These are phyloP conservation scores for Penicillium verhagenii DNA, from an alignment of 495 filamentous ascomycete species.

Conservation along the genomic window DNA sequence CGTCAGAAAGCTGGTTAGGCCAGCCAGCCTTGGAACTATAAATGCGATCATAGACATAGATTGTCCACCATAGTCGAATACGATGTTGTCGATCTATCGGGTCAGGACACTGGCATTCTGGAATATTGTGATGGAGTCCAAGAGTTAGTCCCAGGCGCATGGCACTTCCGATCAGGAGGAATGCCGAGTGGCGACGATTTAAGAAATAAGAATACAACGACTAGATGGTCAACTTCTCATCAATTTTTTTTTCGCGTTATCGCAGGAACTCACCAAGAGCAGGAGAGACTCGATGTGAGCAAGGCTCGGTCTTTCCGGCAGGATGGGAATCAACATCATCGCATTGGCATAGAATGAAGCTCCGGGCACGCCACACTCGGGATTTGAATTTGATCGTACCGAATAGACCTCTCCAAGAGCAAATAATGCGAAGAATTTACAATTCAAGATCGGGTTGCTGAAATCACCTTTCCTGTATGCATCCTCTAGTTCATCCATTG, in stretches of 20 bases:
- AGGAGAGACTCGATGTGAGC: slow-evolving; percentile 26
- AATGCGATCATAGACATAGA: slow-evolving; percentile 37
- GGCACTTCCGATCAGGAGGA: slow-evolving; percentile 27
- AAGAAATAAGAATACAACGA: slow-evolving; percentile 34
- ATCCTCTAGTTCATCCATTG: slow-evolving; percentile 24
- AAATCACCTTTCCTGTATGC: slow-evolving; percentile 15
- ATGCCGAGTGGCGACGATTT: slow-evolving; percentile 34
- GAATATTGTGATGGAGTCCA: slow-evolving; percentile 35
- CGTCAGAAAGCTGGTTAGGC: slow-evolving; percentile 29
- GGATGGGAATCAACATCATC: slow-evolving; percentile 29
- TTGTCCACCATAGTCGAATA: slow-evolving; percentile 31
- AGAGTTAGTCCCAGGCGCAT: slow-evolving; percentile 30
- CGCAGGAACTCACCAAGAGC: slow-evolving; percentile 22
- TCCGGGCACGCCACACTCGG: slow-evolving; percentile 26
- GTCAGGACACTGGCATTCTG: slow-evolving; percentile 25
- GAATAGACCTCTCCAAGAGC: slow-evolving; percentile 35
- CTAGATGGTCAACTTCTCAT: slow-evolving; percentile 11
- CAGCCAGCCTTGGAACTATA: slow-evolving; percentile 32
- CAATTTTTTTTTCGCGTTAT: not conserved
- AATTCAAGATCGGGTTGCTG: slow-evolving; percentile 23
- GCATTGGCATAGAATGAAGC: slow-evolving; percentile 32
- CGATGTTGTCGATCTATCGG: slow-evolving; percentile 29
- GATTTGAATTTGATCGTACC: slow-evolving; percentile 6
- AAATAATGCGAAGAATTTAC: slow-evolving; percentile 34
- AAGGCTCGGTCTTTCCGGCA: slow-evolving; percentile 29